Conservation (phyloP, 306 rosid genomes). For the Chamaecrista fasciculata region DNA sequence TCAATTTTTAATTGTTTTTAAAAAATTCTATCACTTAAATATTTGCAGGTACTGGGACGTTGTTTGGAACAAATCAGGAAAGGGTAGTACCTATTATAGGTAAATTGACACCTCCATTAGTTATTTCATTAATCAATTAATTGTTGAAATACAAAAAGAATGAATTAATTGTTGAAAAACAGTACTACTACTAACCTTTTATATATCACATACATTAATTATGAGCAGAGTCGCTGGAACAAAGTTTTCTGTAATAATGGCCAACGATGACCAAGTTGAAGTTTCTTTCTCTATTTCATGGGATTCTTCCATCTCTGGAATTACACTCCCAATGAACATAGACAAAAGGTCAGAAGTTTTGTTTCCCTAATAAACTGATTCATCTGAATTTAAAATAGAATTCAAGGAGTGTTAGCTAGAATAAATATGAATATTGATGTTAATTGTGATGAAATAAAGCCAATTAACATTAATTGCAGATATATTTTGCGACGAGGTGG, state of each 20-base stretch:
- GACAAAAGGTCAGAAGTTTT: conserved; percentile 58
- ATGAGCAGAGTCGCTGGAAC: conserved; percentile 48
- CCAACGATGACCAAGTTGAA: conserved; percentile 38
- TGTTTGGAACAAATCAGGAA: conserved; percentile 40
- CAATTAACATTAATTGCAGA: conserved; percentile 34
- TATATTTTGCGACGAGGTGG: conserved; percentile 45
- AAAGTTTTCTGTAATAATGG: conserved; percentile 26
- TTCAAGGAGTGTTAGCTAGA: no score
- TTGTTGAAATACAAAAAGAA: not conserved
- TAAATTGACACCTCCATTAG: not conserved
- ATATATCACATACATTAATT: not conserved
- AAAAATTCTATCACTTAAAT: no score
- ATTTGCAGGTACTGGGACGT: conserved; percentile 57
- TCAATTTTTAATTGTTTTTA: no score
- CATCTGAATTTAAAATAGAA: not conserved
- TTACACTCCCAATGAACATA: conserved; percentile 42
- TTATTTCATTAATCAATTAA: not conserved
- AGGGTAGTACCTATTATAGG: conserved; percentile 21
- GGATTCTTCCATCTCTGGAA: conserved; percentile 5
- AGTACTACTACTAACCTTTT: not conserved
- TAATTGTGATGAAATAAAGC: not conserved
- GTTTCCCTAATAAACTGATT: not conserved
- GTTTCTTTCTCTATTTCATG: conserved; percentile 53
- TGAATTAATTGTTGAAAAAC: no score
- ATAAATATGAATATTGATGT: no score